Conservation (phyloP, 2,329 filamentous ascomycete species). For the Penicillium polonicum region DNA sequence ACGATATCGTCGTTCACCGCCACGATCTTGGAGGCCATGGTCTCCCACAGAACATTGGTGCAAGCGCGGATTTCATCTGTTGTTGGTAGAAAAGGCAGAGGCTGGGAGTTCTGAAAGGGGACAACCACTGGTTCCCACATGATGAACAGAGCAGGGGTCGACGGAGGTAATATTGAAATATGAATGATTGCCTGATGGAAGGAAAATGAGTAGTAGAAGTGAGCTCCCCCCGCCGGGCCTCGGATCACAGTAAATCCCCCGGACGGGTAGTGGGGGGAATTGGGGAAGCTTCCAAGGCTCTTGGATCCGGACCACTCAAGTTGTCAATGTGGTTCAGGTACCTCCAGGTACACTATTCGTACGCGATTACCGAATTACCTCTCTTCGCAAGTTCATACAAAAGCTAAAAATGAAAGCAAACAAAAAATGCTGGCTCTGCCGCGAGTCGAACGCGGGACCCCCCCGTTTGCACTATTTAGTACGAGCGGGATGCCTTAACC, state of each 20-base stretch:
- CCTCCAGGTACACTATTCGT: background rate
- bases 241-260: background rate
- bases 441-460: background rate
- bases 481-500: background rate
- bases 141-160: too few species aligned
- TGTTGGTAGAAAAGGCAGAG: slow-evolving; percentile 16
- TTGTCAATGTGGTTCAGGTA: background rate
- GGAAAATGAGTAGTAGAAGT: too few species aligned
- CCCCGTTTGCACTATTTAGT: background rate
- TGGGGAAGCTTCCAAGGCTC: background rate
- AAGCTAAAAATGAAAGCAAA: too few species aligned
- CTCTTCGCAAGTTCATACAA: background rate
- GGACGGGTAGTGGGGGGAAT: background rate
- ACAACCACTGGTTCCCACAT: too few species aligned
- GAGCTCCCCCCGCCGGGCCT: too few species aligned
- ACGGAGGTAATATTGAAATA: too few species aligned
- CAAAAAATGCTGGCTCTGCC: background rate
- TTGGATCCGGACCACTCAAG: background rate
- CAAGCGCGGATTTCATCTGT: slow-evolving; percentile 30
- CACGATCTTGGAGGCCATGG: slow-evolving; percentile 25
- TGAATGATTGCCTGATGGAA: too few species aligned
- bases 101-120: too few species aligned
- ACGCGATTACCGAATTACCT: background rate
- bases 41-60: slow-evolving; percentile 20
- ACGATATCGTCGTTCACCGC: slow-evolving; percentile 28